These are phyloP conservation scores for Choanephora cucurbitarum DNA, from an alignment of 371 early-diverging fungal species.

Conservation along the genomic window DNA sequence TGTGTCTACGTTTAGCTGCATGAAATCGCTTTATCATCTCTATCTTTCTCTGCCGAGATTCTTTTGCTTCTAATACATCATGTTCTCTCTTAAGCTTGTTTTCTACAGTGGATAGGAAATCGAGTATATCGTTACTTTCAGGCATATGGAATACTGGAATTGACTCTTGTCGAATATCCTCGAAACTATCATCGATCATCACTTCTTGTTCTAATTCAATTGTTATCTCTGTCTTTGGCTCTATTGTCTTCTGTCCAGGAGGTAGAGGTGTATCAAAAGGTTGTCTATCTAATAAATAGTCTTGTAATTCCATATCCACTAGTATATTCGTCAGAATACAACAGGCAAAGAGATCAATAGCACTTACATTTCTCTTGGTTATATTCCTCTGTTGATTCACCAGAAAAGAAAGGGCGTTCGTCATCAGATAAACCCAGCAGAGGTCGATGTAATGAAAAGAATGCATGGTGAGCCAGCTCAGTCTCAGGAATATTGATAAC, in stretches of 20 bases:
- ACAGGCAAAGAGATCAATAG: too few species aligned
- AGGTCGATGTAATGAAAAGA: slow-evolving; percentile 54
- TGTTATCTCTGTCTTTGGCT: neutral
- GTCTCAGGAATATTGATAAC: slow-evolving; percentile 54
- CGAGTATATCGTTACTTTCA: slow-evolving; percentile 39
- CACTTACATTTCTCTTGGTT: slow-evolving; percentile 24
- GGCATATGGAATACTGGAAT: slow-evolving; percentile 50
- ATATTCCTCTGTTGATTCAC: slow-evolving; percentile 11
- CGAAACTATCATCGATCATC: neutral
- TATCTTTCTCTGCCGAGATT: slow-evolving; percentile 17
- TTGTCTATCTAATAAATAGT: slow-evolving; percentile 33
- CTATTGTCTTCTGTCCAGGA: slow-evolving; percentile 10
- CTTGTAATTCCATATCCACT: slow-evolving; percentile 30
- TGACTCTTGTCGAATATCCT: slow-evolving; percentile 6
- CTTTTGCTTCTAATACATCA: slow-evolving; percentile 14
- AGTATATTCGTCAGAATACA: too few species aligned
- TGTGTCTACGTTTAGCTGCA: slow-evolving; percentile 5
- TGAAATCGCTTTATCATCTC: slow-evolving; percentile 11
- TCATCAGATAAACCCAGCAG: slow-evolving; percentile 42
- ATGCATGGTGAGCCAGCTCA: slow-evolving; percentile 52
- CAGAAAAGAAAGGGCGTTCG: slow-evolving; percentile 42
- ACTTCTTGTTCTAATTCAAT: slow-evolving; percentile 7
- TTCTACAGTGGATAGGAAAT: slow-evolving; percentile 40
- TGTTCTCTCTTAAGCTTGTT: slow-evolving; percentile 27
- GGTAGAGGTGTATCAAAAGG: slow-evolving; percentile 38